phyloP scores from a whole-genome alignment of 1,284 basidiomycete genomes.

The Ustilago crameri region DNA sequence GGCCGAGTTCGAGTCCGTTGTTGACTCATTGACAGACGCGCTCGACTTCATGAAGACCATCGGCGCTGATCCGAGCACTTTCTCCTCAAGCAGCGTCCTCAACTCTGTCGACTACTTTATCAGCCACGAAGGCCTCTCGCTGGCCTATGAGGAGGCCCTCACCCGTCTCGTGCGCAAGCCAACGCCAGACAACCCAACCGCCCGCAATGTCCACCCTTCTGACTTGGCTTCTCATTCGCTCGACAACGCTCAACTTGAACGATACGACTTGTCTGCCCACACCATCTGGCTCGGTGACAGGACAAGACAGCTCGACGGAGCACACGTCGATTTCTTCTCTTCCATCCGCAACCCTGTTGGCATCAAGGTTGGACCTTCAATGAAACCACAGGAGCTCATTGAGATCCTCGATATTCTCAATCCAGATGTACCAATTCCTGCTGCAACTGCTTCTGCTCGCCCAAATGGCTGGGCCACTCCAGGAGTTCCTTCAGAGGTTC shows the following conservation, averaged over 20 bases:
- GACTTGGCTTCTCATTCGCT: slow-evolving; percentile 28
- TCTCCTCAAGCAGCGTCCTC: slow-evolving; percentile 76
- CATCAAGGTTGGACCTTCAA: slow-evolving; percentile 92
- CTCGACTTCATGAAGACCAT: slow-evolving; percentile 93
- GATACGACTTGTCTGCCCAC: slow-evolving; percentile 88
- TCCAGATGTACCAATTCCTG: slow-evolving; percentile 72
- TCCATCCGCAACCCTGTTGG: slow-evolving; percentile 96
- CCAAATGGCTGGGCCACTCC: slow-evolving; percentile 30
- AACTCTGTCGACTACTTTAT: slow-evolving; percentile 95
- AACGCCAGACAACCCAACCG: slow-evolving; percentile 24
- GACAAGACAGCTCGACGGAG: slow-evolving; percentile 90
- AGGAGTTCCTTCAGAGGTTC: slow-evolving; percentile 15
- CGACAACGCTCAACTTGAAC: slow-evolving; percentile 27
- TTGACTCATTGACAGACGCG: slow-evolving; percentile 85
- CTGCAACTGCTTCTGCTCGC: slow-evolving; percentile 9
- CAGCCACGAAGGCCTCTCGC: slow-evolving; percentile 92
- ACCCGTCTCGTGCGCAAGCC: slow-evolving; percentile 73
- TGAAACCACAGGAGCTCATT: slow-evolving; percentile 84
- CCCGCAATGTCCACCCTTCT: slow-evolving; percentile 33
- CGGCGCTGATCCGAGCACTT: slow-evolving; percentile 72
- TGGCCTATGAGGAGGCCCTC: slow-evolving; percentile 91
- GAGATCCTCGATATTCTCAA: slow-evolving; percentile 81
- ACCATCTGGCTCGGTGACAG: slow-evolving; percentile 98
- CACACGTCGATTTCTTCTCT: slow-evolving; percentile 82
- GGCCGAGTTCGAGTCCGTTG: slow-evolving; percentile 84